These are phyloP conservation scores for Omphalotus guepiniiformis DNA, from an alignment of 768 basidiomycete genomes.

Conservation along the genomic window DNA sequence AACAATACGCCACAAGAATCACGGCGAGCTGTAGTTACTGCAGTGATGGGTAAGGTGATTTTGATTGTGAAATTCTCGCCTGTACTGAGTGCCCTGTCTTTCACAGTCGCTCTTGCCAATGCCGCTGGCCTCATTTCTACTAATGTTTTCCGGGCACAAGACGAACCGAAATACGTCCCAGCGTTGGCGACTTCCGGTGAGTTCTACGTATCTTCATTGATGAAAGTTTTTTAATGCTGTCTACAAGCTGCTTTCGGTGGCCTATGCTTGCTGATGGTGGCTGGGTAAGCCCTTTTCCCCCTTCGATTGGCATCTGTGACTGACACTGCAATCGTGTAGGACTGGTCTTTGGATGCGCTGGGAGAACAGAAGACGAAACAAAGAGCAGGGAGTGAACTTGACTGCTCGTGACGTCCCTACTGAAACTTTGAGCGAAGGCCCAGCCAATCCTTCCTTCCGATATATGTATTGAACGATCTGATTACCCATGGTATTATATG, in stretches of 20 bases:
- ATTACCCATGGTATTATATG: too few relatives aligned
- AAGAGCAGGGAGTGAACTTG: constrained; percentile 33
- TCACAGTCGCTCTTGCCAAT: constrained; percentile 42
- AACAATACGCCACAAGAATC: constrained; percentile 49
- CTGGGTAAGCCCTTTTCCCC: constrained; percentile 21
- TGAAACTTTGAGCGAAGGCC: constrained; percentile 37
- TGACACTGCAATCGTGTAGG: constrained; percentile 12
- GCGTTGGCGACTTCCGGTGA: constrained; percentile 43
- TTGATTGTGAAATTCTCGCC: background rate
- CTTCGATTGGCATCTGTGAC: background rate
- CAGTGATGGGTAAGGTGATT: constrained; percentile 39
- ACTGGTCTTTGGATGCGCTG: constrained; percentile 45
- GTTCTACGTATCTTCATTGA: constrained; percentile 5
- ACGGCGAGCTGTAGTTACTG: constrained; percentile 44
- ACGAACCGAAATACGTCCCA: constrained; percentile 47
- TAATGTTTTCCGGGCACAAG: constrained; percentile 47
- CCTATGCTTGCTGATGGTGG: constrained; percentile 39
- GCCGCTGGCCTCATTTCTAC: constrained; percentile 46
- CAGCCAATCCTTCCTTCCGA: constrained; percentile 37
- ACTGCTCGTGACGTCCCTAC: constrained; percentile 43
- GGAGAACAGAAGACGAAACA: constrained; percentile 43
- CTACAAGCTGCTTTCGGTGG: constrained; percentile 41
- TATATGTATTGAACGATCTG: constrained; percentile 49
- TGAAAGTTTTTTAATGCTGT: background rate
- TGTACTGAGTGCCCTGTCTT: background rate